Evolutionary conservation across 768 basidiomycete species (phyloP), one percentile per base, ranked within the genome.

Genomic region (Dioszegia hungarica): DNA sequence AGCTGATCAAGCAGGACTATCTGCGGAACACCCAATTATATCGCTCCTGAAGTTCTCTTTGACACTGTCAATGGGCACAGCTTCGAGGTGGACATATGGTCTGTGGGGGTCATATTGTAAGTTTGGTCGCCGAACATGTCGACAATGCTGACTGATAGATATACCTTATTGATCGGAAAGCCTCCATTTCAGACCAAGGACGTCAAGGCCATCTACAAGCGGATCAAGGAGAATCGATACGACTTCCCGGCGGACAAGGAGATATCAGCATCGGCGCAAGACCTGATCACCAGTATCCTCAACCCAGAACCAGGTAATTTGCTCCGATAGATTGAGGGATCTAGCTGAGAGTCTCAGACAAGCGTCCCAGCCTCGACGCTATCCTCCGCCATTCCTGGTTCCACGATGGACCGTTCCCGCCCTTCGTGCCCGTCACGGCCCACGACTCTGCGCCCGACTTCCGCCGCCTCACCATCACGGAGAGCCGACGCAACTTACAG

Each of bases 131-230:
- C 53, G 33, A 38, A 36, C 8, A 29, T 24, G 25, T n/a, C n/a
- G n/a, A n/a, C n/a, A 34, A 17, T 6, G 25, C 56, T 57, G 28
- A 54, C 31, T 22, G n/a, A 17, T 56, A 80, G 78, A 41, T 98
- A 98, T 72, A 99, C 94, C 1, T 84, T 97, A 49, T 80, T 94
- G 29, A 81, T 97, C 29, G 95, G 95, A 12, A 85, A 88, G n/a
- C 94, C 94, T 1, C 94, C 94, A 0, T 99, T 99, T 80, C 95
- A 99, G 76, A 97, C 92, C 15, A 92, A 95, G 73, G 92, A 98
- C 50, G 91, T 98, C 68, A 95, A 97, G 77, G 85, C 85, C 11
- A 97, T 98, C 59, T 95, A 97, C 78, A 86, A 90, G 87, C 89
- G 92, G 46, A 99, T 99, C 73, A 86, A 87, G 15, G 86, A 90